These are phyloP conservation scores for Telfairia occidentalis DNA, from an alignment of 331 rosid species.

Conservation along the genomic window DNA sequence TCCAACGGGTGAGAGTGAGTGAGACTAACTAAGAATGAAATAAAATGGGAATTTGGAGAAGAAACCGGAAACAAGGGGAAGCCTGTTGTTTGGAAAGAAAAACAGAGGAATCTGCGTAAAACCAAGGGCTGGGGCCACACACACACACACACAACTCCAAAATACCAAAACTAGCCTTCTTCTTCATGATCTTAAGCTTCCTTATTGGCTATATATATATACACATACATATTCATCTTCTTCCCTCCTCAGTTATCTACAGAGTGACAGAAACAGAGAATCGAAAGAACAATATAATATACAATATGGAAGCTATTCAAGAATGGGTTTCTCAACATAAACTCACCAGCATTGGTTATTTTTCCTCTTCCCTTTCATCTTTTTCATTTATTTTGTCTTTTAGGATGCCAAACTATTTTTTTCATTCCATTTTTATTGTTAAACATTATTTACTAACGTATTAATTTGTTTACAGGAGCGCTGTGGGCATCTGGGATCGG, in stretches of 20 bases:
- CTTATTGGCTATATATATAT: no score
- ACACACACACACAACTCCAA: no score
- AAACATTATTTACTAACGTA: no score
- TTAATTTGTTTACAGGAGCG: slow-evolving; percentile 37
- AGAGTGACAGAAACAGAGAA: neutral
- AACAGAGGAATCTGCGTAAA: neutral
- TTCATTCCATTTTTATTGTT: neutral
- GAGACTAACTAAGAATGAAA: neutral
- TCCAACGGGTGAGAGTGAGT: neutral
- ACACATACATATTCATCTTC: no score
- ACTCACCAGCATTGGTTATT: slow-evolving; percentile 59
- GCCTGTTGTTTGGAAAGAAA: neutral
- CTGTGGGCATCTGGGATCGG: slow-evolving; percentile 81
- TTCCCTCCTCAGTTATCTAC: neutral
- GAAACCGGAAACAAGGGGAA: neutral
- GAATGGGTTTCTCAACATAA: slow-evolving; percentile 68
- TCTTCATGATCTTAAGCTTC: no score
- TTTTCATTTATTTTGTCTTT: no score
- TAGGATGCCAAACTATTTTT: no score
- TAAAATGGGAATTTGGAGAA: neutral
- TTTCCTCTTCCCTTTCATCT: neutral
- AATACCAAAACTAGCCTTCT: no score
- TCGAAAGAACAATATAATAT: neutral
- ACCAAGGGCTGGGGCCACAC: neutral
- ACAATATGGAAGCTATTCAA: slow-evolving; percentile 74